A percentile compares a stretch with the other conserved stretches of the same genome.
Evolutionary conservation across 768 basidiomycete species (phyloP).

Genomic region (Pleurotus citrinopileatus): DNA sequence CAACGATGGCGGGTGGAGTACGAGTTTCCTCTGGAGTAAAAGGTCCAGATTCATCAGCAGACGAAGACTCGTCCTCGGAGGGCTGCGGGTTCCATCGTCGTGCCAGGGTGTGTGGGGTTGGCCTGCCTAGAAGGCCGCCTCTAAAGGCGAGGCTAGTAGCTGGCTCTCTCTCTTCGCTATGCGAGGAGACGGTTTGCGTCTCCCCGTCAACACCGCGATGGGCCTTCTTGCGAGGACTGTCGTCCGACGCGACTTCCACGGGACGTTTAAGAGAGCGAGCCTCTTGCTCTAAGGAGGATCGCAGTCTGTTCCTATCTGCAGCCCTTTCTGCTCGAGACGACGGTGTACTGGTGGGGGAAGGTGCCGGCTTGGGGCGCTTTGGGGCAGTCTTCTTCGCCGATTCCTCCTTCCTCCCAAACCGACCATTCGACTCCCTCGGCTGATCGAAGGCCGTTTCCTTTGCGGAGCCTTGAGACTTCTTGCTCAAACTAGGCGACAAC

Average conservation of each 20-base stretch:
- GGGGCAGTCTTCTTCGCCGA: slow-evolving; percentile 30
- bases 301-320: slow-evolving; percentile 38
- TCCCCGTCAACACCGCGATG: slow-evolving; percentile 16
- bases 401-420: slow-evolving; percentile 62
- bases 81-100: slow-evolving; percentile 1
- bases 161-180: slow-evolving; percentile 12
- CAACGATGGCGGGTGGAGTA: slow-evolving; percentile 33
- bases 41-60: slow-evolving; percentile 52
- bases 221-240: slow-evolving; percentile 10
- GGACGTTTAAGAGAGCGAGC: slow-evolving; percentile 1
- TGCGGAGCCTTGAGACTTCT: slow-evolving; percentile 16
- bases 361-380: slow-evolving; percentile 3
- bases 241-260: neutral
- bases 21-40: slow-evolving; percentile 52
- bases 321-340: slow-evolving; percentile 38
- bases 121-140: slow-evolving; percentile 1
- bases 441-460: slow-evolving; percentile 34
- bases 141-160: neutral
- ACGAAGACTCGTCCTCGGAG: slow-evolving; percentile 33
- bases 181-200: slow-evolving; percentile 3
- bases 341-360: slow-evolving; percentile 8
- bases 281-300: slow-evolving; percentile 28
- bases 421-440: slow-evolving; percentile 61
- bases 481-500: slow-evolving; percentile 21
- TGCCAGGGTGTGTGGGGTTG: slow-evolving; percentile 1